Percentiles rank a stretch among this genome's conserved stretches.
Conservation (phyloP, 2,329 filamentous ascomycete species). For the Emmonsia crescens region DNA sequence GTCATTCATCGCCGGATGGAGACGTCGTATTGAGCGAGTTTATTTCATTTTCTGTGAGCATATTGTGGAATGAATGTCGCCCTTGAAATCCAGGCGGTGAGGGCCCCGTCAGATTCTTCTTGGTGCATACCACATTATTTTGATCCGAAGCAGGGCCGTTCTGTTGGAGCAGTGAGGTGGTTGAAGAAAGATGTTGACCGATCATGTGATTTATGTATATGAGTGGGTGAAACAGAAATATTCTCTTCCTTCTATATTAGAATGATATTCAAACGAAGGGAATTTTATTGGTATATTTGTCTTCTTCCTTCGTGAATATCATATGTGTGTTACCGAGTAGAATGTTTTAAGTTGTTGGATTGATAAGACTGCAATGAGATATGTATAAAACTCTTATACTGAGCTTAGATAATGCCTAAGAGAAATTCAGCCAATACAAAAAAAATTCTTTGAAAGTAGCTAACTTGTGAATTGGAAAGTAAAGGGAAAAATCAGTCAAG, state of each 20-base stretch:
- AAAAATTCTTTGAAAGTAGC: too few species aligned
- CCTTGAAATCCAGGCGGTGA: not conserved
- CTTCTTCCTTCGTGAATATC: too few species aligned
- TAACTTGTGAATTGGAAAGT: too few species aligned
- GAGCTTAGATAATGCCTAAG: too few species aligned
- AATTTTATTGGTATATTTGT: too few species aligned
- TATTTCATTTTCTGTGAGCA: not conserved
- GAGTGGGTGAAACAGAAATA: not conserved
- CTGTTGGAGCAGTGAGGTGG: not conserved
- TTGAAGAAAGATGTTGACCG: not conserved
- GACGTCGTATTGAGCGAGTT: not conserved
- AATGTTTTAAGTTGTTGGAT: too few species aligned
- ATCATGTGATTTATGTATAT: not conserved
- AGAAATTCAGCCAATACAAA: too few species aligned
- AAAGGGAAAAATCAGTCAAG: too few species aligned
- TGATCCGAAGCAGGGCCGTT: not conserved
- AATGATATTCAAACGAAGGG: too few species aligned
- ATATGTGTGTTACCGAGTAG: too few species aligned
- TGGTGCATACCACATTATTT: not conserved
- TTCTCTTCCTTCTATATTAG: not conserved
- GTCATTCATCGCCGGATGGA: not conserved
- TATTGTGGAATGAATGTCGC: not conserved
- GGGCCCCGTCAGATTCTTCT: not conserved
- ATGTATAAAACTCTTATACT: too few species aligned
- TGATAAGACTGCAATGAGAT: too few species aligned